A percentile compares a stretch with the other conserved stretches of the same genome.
These are phyloP conservation scores for Endoconidiophora laricicola DNA, from an alignment of 2,329 filamentous ascomycete genomes.

Conservation along the genomic window DNA sequence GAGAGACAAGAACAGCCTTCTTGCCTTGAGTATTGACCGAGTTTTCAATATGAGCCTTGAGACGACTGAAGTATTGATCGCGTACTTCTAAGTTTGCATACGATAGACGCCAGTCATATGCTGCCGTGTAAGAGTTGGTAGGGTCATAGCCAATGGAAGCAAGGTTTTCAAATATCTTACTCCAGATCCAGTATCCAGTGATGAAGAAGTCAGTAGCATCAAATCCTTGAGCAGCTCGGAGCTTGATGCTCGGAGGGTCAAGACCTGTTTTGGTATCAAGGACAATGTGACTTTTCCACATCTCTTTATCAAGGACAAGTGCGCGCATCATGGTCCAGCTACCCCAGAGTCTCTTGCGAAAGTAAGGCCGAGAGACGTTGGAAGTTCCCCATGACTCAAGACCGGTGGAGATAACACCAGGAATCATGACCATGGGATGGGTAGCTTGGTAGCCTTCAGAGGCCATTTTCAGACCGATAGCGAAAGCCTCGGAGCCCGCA, in stretches of 20 bases:
- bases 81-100: constrained; percentile 79
- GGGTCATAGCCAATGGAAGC: constrained; percentile 94
- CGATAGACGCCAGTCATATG: constrained; percentile 82
- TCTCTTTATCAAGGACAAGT: constrained; percentile 77
- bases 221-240: constrained; percentile 88
- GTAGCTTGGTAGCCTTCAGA: constrained; percentile 65
- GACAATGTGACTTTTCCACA: constrained; percentile 96
- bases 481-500: constrained; percentile 84
- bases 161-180: constrained; percentile 92
- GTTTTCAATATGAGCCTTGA: constrained; percentile 82
- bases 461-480: constrained; percentile 69
- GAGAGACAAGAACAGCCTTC: constrained; percentile 75
- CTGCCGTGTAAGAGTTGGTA: constrained; percentile 50
- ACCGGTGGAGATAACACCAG: constrained; percentile 92
- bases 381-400: constrained; percentile 93
- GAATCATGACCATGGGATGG: constrained; percentile 92
- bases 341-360: constrained; percentile 87
- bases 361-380: constrained; percentile 72
- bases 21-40: constrained; percentile 54
- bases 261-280: constrained; percentile 80
- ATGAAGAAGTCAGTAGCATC: constrained; percentile 95
- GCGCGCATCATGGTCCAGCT: constrained; percentile 99
- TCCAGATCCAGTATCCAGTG: constrained; percentile 95
- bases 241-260: constrained; percentile 77
- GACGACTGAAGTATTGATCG: constrained; percentile 82